Base-by-base conservation (phyloP, 768 basidiomycete genomes). In the Dacryopinax spathularia region DNA sequence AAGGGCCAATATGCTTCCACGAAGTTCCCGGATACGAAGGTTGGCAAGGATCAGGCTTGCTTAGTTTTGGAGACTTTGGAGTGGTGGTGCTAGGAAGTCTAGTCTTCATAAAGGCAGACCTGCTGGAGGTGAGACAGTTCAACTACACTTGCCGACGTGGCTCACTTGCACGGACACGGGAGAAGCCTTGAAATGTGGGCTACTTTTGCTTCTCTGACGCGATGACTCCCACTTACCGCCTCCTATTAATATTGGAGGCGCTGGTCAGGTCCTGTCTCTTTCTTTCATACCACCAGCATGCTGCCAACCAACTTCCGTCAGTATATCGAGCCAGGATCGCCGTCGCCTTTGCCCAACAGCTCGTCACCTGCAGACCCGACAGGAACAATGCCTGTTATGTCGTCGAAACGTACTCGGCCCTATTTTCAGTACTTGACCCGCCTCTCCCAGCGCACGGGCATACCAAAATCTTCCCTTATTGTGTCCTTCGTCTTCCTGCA, bases 401-500 rank as follows among this genome's bases (percentile, higher is more conserved):
- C 48, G 6, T 56, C 48, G 6, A 56, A 56, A 20, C 48, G 48
- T 29, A 13, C 48, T 27, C 29, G 3, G 13, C 48, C 48, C 3
- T 56, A 56, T 29, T 27, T 56, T 22, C 13, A 56, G 10, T 6
- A 9, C 5, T 29, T 56, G 25, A 56, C 13, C 25, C 22, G 29
- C 18, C 69, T 92, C 12, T 85, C 91, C 18, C 73, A 78, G 5
- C 81, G 85, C 35, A 90, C 90, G 16, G 83, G 87, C 18, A 79
- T 88, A 1, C 88, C 89, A 15, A 70, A 93, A 0, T 79, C 90
- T 0, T 91, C 90, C 12, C 80, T 96, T 66, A 67, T 82, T 7
- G 66, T 88, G 36, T 90, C 91, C 0, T 95, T 96, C 67, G 84
- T 81, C 5, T 74, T 93, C 62, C 77, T 96, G 1, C 93, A 96